Conservation (phyloP, 495 filamentous ascomycete species). For the Hyaloscypha bicolor region DNA sequence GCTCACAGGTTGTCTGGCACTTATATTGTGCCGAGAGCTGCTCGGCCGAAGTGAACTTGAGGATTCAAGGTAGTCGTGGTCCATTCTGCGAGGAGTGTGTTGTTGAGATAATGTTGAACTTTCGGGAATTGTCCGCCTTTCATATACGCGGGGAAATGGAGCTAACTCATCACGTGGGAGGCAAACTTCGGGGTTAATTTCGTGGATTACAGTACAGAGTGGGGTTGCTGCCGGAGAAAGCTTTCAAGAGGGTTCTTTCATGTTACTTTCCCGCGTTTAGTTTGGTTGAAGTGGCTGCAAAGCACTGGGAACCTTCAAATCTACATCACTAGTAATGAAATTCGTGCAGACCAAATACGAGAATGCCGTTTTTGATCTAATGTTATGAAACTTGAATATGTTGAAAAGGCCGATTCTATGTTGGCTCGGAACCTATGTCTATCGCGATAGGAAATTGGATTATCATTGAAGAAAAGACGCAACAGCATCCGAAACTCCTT, state of each 20-base stretch:
- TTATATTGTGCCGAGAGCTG: background rate
- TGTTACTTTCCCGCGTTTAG: background rate
- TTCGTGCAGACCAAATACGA: too few species aligned
- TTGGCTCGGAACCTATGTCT: background rate
- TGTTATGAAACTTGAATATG: too few species aligned
- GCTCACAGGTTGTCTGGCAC: conserved; percentile 19
- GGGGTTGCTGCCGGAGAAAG: background rate
- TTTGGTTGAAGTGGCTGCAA: too few species aligned
- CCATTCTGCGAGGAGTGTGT: background rate
- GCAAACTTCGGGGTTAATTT: background rate
- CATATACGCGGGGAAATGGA: background rate
- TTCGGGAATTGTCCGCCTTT: background rate
- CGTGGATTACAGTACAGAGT: background rate
- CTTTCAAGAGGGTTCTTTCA: background rate
- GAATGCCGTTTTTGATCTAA: too few species aligned
- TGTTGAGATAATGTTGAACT: background rate
- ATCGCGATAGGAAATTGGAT: background rate
- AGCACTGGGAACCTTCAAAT: too few species aligned
- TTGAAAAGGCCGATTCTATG: background rate
- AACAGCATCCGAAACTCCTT: conserved; percentile 35
- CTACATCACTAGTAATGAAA: too few species aligned
- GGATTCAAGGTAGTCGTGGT: background rate
- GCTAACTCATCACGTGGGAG: conserved; percentile 8
- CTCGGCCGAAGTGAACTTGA: too few species aligned
- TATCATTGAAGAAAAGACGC: conserved; percentile 23